Base-by-base conservation (phyloP, 1,139 yeast species). In the Yamadazyma pseudoaaseri region DNA sequence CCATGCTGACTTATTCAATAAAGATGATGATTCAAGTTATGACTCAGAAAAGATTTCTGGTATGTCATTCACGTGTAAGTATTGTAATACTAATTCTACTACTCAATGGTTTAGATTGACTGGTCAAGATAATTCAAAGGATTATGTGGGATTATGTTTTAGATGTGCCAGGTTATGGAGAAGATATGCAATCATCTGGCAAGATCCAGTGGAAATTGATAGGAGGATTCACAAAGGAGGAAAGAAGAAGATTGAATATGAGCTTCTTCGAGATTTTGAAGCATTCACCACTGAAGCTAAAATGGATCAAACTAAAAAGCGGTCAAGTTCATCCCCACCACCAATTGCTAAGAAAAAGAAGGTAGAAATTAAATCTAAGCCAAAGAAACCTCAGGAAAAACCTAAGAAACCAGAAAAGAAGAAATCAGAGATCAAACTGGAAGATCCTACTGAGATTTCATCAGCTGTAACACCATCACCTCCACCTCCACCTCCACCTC, bases 161-260 rank as follows among this genome's bases (percentile, higher is more conserved):
- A 69, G 97, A 35, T 92, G 98, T 64, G 96, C 97, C 0, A 70
- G 82, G 38, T 56, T 92, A 26, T 92, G 98, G 98, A 70, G 96
- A 53, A 65, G 94, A 27, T 92, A 92, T 55, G 97, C 90, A 0
- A 81, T 86, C 1, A 69, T 70, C n/a, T 92, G 98, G 97, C 89
- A 81, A 45, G 79, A 78, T 30, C 96, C 96, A 0, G 52, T 63
- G 16, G 92, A 83, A 38, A 79, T 86, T 0, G 61, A 79, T 30
- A 74, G 70, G 51, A 79, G 74, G 32, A 55, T 55, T 22, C 48
- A 56, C 9, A 60, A 55, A 33, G 41, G 68, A 35, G 79, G 81
- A 75, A 77, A 73, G 49, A 73, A 76, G 44, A 73, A 68, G 42
- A 60, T 84, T 2, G 98, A 92, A 45, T 68, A 72, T 42, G 97